phyloP scores from a whole-genome alignment of 345 rosid species.

The Gossypium longicalyx region DNA sequence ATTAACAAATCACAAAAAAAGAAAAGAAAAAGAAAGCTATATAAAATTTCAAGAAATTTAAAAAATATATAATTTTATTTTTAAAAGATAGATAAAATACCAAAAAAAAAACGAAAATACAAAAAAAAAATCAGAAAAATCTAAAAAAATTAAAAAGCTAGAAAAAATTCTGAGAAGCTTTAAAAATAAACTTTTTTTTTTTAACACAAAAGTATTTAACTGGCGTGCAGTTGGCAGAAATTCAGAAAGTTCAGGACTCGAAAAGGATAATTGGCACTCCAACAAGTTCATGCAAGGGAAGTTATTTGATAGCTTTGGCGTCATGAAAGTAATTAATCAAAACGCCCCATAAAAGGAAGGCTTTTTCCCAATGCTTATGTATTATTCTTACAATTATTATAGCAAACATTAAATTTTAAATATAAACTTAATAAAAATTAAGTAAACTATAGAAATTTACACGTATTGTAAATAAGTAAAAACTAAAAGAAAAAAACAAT shows the following conservation, averaged over 20 bases:
- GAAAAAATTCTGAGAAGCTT: no score
- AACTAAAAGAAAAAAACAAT: not conserved
- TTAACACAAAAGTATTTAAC: not conserved
- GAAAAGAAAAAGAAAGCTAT: no score
- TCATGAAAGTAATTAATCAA: slow-evolving; percentile 20
- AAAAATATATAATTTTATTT: no score
- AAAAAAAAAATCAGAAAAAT: no score
- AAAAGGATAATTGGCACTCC: slow-evolving; percentile 51
- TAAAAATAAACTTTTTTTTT: no score
- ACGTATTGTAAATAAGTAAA: not conserved
- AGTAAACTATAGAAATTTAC: not conserved
- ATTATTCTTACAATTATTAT: not conserved
- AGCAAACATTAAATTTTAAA: not conserved
- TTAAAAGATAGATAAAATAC: no score
- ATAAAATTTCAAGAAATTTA: no score
- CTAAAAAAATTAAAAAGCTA: no score
- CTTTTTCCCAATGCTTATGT: not conserved
- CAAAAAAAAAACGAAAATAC: no score
- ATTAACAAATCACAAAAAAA: no score
- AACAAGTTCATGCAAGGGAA: slow-evolving; percentile 38
- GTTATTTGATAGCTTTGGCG: slow-evolving; percentile 41
- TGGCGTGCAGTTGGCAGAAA: slow-evolving; percentile 50
- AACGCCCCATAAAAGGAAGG: no score
- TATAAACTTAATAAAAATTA: not conserved
- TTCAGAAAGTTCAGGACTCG: slow-evolving; percentile 36